phyloP scores from a whole-genome alignment of 768 basidiomycete genomes.

The Lactarius trivialis region DNA sequence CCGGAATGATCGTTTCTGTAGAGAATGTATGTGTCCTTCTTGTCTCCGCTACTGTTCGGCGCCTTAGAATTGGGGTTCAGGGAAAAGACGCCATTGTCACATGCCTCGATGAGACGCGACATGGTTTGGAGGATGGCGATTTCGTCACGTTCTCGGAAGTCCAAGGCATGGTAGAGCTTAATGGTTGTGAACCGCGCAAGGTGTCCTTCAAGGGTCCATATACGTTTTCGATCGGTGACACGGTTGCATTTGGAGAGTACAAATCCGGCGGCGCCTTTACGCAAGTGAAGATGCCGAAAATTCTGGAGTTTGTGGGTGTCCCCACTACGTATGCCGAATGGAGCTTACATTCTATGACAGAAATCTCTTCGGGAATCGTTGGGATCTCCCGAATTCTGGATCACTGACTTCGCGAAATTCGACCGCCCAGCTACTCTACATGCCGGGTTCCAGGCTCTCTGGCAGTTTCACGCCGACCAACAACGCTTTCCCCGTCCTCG shows the following conservation, averaged over 20 bases:
- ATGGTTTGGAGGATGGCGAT: constrained; percentile 98
- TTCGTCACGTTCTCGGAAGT: constrained; percentile 96
- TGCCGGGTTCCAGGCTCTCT: constrained; percentile 90
- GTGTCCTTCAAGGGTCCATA: constrained; percentile 94
- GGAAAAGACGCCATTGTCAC: constrained; percentile 89
- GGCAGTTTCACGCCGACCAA: constrained; percentile 59
- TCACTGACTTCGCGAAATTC: constrained; percentile 97
- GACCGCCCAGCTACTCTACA: constrained; percentile 89
- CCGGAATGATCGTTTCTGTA: constrained; percentile 95
- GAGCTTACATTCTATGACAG: constrained; percentile 36
- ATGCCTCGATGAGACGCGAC: constrained; percentile 93
- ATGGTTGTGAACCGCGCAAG: constrained; percentile 87
- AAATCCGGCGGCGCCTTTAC: constrained; percentile 89
- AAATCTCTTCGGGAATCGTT: constrained; percentile 90
- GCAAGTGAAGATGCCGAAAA: constrained; percentile 98
- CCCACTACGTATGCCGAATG: not conserved
- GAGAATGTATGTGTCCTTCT: constrained; percentile 50
- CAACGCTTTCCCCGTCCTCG: constrained; percentile 75
- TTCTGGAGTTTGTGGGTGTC: constrained; percentile 79
- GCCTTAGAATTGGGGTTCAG: constrained; percentile 35
- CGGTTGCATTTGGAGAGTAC: constrained; percentile 69
- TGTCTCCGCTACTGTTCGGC: not conserved
- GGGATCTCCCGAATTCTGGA: constrained; percentile 75
- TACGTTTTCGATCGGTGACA: constrained; percentile 94
- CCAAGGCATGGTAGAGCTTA: constrained; percentile 89